Evolutionary conservation across 2,329 filamentous ascomycete species (phyloP).

Genomic region (Rhinocladiella similis): DNA sequence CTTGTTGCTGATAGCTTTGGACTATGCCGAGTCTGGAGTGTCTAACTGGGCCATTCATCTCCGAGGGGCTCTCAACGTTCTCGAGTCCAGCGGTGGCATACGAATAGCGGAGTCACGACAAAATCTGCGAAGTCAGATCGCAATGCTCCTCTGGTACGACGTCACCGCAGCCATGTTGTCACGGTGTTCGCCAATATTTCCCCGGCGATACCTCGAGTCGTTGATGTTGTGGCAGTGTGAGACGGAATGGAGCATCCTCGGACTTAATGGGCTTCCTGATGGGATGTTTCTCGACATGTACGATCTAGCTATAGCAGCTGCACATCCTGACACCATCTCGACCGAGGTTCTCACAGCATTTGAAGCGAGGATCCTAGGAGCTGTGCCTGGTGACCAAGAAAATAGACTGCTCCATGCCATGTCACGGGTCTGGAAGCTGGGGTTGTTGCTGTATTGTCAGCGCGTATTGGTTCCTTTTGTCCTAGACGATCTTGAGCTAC

Average conservation of each 20-base stretch:
- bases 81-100: slow-evolving; percentile 25
- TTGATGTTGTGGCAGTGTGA: slow-evolving; percentile 25
- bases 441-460: slow-evolving; percentile 15
- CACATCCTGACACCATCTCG: slow-evolving; percentile 1
- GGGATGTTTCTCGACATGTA: slow-evolving; percentile 25
- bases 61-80: slow-evolving; percentile 19
- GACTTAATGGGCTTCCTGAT: slow-evolving; percentile 24
- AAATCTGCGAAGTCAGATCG: slow-evolving; percentile 22
- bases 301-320: slow-evolving; percentile 15
- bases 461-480: slow-evolving; percentile 8
- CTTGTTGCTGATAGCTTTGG: slow-evolving; percentile 21
- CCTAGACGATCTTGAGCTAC: neutral
- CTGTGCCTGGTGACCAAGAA: neutral
- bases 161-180: slow-evolving; percentile 19
- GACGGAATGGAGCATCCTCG: slow-evolving; percentile 26
- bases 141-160: slow-evolving; percentile 27
- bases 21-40: slow-evolving; percentile 22
- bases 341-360: neutral
- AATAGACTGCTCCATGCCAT: slow-evolving; percentile 10
- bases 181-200: slow-evolving; percentile 21
- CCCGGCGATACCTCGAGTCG: slow-evolving; percentile 16
- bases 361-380: slow-evolving; percentile 9
- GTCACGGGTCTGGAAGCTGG: slow-evolving; percentile 17
- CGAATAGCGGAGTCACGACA: slow-evolving; percentile 16
- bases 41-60: slow-evolving; percentile 25